phyloP scores from a whole-genome alignment of 2,329 filamentous ascomycete species.

The Epichloe coenophiala region DNA sequence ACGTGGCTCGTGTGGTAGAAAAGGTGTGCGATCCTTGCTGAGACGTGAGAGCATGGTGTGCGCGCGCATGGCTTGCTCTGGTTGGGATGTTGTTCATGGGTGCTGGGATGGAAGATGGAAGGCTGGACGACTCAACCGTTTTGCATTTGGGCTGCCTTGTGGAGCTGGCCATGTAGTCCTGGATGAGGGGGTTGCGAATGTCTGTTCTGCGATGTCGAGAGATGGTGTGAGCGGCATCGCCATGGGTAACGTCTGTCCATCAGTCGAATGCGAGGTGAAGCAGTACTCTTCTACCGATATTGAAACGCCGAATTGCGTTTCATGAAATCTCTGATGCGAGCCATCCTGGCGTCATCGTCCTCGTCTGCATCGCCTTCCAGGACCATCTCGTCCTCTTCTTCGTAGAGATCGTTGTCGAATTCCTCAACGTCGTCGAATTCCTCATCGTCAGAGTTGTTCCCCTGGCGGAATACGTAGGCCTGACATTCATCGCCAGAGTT shows the following conservation, averaged over 20 bases:
- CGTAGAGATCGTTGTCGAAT: constrained; percentile 29
- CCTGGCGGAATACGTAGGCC: constrained; percentile 39
- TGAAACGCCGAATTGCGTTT: constrained; percentile 16
- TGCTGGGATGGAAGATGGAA: too few relatives aligned
- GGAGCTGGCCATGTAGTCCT: too few relatives aligned
- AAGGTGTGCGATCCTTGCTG: neutral
- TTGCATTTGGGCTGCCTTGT: too few relatives aligned
- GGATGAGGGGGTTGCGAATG: too few relatives aligned
- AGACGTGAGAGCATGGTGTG: neutral
- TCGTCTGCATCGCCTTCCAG: constrained; percentile 25
- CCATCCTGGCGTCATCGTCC: constrained; percentile 21
- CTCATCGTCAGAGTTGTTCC: constrained; percentile 40
- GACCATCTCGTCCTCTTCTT: constrained; percentile 24
- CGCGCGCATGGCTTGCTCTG: neutral
- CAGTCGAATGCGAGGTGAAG: neutral
- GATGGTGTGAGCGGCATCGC: too few relatives aligned
- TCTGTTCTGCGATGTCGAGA: too few relatives aligned
- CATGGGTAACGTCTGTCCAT: too few relatives aligned
- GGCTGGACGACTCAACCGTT: too few relatives aligned
- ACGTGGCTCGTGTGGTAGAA: neutral
- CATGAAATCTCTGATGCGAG: constrained; percentile 25
- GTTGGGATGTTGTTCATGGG: neutral
- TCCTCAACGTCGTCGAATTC: constrained; percentile 15
- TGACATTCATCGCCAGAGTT: constrained; percentile 47
- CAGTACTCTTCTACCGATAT: neutral